phyloP scores from a whole-genome alignment of 306 rosid genomes.

The Dalbergia cochinchinensis region DNA sequence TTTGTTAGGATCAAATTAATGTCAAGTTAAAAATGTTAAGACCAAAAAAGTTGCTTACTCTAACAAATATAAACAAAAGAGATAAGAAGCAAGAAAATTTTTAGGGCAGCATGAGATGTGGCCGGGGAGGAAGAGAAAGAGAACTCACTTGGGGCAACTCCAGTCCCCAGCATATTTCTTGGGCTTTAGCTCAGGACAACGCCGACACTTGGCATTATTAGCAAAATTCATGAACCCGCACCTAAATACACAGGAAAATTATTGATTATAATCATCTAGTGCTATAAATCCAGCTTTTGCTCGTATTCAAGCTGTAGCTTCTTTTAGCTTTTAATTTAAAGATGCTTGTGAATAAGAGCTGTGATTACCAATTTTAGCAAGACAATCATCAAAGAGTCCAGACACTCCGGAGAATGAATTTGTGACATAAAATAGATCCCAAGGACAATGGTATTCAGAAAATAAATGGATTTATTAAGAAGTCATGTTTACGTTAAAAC shows the following conservation, averaged over 20 bases:
- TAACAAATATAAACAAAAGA: no score
- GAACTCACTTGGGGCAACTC: slow-evolving; percentile 77
- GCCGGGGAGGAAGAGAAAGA: not conserved
- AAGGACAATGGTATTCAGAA: not conserved
- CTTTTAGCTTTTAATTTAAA: slow-evolving; percentile 15
- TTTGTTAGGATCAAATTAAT: no score
- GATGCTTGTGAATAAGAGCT: slow-evolving; percentile 26
- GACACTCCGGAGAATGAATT: not conserved
- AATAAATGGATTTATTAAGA: slow-evolving; percentile 5
- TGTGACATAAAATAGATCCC: slow-evolving; percentile 27
- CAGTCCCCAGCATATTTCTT: slow-evolving; percentile 68
- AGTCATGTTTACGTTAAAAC: not conserved
- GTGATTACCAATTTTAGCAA: slow-evolving; percentile 24
- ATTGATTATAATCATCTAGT: slow-evolving; percentile 6
- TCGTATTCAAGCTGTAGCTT: slow-evolving; percentile 12
- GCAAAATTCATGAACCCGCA: slow-evolving; percentile 83
- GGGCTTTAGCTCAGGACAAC: slow-evolving; percentile 71
- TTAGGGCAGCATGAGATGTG: no score
- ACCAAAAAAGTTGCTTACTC: no score
- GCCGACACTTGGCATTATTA: slow-evolving; percentile 65
- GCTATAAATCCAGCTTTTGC: slow-evolving; percentile 27
- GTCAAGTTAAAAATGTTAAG: no score
- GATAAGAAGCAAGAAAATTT: not conserved
- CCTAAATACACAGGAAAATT: slow-evolving; percentile 53
- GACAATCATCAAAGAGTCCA: slow-evolving; percentile 27